Conservation (phyloP, 179 eudicot species). For the Beta lomatogona region DNA sequence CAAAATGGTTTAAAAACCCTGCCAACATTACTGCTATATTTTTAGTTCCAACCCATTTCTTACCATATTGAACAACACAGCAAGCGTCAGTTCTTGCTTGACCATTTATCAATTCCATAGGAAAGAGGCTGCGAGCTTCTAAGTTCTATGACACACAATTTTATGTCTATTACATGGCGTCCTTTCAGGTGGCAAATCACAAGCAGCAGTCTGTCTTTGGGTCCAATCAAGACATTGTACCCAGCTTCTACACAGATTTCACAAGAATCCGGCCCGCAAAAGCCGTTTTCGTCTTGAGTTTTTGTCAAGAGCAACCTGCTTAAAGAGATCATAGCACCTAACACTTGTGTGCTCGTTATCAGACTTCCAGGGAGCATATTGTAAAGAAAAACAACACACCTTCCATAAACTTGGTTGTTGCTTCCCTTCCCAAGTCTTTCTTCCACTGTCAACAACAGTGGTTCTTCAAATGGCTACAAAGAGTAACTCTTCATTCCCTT, state of each 20-base stretch:
- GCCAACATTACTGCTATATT: slow-evolving; percentile 71
- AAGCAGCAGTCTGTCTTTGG: slow-evolving; percentile 61
- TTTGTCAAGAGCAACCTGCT: slow-evolving; percentile 51
- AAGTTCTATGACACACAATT: slow-evolving; percentile 48
- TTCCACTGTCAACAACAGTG: slow-evolving; percentile 63
- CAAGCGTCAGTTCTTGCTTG: slow-evolving; percentile 63
- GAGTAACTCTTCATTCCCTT: slow-evolving; percentile 75
- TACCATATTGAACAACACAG: slow-evolving; percentile 74
- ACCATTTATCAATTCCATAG: slow-evolving; percentile 65
- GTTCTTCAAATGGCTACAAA: slow-evolving; percentile 81
- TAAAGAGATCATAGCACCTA: slow-evolving; percentile 65
- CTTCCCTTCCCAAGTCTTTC: slow-evolving; percentile 54
- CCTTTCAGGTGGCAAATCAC: slow-evolving; percentile 78
- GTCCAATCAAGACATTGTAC: slow-evolving; percentile 69
- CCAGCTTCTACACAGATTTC: slow-evolving; percentile 70
- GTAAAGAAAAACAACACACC: slow-evolving; percentile 54
- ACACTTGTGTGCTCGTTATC: slow-evolving; percentile 17
- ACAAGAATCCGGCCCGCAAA: slow-evolving; percentile 62
- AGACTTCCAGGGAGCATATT: slow-evolving; percentile 29
- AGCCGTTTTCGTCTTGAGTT: slow-evolving; percentile 46
- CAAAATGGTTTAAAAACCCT: slow-evolving; percentile 54
- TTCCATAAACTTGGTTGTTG: slow-evolving; percentile 61
- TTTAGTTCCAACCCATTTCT: slow-evolving; percentile 72
- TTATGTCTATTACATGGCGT: slow-evolving; percentile 60
- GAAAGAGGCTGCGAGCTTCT: slow-evolving; percentile 58